Evolutionary conservation across 352 stramenopile species (phyloP), one percentile per base, ranked within the genome.

Genomic region (Globisporangium cylindrosporum): DNA sequence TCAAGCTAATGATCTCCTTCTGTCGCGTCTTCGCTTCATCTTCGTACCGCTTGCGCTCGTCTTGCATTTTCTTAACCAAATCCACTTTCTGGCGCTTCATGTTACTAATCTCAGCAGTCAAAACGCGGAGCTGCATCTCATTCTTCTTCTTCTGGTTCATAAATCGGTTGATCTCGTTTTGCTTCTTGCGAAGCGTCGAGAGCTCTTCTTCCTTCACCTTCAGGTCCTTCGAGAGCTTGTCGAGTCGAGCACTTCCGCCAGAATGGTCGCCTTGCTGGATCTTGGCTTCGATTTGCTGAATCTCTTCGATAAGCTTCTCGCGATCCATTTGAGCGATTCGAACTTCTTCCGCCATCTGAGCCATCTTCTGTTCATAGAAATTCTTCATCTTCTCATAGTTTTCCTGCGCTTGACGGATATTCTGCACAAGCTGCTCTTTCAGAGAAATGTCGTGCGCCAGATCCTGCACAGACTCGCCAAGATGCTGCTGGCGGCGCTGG

Each of bases 61-160:
- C 80, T 59, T 93, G 77, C 85, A 96, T 96, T 66, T 95, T 94
- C 64, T 92, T 92, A 27, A 95, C 77, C 27, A 96, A 62, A 27
- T 96, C 89, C n/a, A 96, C 89, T 59, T 95, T 96, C 64, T 96
- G 89, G 6, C 86, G 74, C 75, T 96, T 96, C 89, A 96, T 96
- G 63, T 88, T 90, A 24, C 65, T 84, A 57, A 96, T 93, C 71
- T 96, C 89, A 10, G 84, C 82, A 6, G 81, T 92, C 38, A 95
- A 62, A 6, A 93, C 84, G 22, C 88, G 80, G 36, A 94, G 64
- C 57, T 96, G 85, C 74, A 90, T 92, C 68, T 96, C 88, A 60
- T 87, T 93, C 69, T 96, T 96, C 74, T 92, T 91, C 71, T 93
- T 94, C 60, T 93, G 78, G 56, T 77, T 81, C 73, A 93, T 85